Conservation (phyloP, 345 rosid genomes). For the Brassica carinata region DNA sequence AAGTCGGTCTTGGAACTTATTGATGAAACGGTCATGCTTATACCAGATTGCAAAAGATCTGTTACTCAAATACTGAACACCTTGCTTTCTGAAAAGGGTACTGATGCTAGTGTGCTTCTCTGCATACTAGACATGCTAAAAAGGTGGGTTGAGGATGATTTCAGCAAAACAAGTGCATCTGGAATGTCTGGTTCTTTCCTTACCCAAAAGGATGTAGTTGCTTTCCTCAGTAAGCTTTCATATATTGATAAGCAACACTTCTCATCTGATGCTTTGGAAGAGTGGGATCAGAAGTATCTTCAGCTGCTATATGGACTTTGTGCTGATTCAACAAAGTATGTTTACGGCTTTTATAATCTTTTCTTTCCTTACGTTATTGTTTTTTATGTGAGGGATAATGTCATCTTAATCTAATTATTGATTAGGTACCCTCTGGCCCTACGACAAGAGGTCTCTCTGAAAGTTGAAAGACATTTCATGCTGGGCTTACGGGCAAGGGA, state of each 20-base stretch:
- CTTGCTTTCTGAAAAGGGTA: constrained; percentile 89
- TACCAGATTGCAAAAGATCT: constrained; percentile 82
- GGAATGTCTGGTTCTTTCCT: constrained; percentile 60
- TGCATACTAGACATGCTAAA: constrained; percentile 86
- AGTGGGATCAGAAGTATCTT: constrained; percentile 96
- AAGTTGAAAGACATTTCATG: constrained; percentile 98
- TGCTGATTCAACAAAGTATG: constrained; percentile 84
- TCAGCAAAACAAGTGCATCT: constrained; percentile 61
- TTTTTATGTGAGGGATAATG: constrained; percentile 23
- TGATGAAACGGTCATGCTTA: constrained; percentile 83
- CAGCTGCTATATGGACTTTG: constrained; percentile 90
- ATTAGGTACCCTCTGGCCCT: constrained; percentile 63
- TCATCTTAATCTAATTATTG: constrained; percentile 36
- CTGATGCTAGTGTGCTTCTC: constrained; percentile 88
- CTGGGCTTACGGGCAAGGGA: constrained; percentile 94
- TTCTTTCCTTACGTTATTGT: constrained; percentile 21
- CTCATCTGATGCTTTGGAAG: constrained; percentile 63
- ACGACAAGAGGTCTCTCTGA: constrained; percentile 92
- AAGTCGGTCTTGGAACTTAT: constrained; percentile 84
- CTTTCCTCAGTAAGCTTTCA: constrained; percentile 85
- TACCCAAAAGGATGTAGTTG: constrained; percentile 72
- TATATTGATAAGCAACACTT: constrained; percentile 88
- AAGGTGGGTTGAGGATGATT: constrained; percentile 90
- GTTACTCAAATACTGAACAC: constrained; percentile 75
- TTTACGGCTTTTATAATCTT: background rate